phyloP scores from a whole-genome alignment of 1,139 yeast species.

The Yamadazyma songkhlaensis region DNA sequence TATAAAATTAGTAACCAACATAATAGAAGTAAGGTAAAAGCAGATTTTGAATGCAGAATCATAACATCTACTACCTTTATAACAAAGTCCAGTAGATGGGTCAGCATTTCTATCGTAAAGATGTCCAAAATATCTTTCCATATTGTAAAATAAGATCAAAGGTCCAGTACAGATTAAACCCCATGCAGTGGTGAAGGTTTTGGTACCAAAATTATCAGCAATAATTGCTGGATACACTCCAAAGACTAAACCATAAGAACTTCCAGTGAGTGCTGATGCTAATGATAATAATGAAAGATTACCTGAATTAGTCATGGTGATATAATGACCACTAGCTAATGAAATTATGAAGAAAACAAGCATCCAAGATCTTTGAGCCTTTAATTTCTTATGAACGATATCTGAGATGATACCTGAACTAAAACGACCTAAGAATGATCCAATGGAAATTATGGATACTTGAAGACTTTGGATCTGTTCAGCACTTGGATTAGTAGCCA shows the following conservation, averaged over 20 bases:
- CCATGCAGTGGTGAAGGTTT: constrained; percentile 43
- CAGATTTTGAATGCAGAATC: constrained; percentile 32
- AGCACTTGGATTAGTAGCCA: constrained; percentile 5
- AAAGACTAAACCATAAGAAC: constrained; percentile 39
- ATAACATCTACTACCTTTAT: constrained; percentile 37
- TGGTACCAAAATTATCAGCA: constrained; percentile 44
- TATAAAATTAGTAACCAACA: constrained; percentile 19
- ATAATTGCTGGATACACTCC: constrained; percentile 48
- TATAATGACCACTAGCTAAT: constrained; percentile 29
- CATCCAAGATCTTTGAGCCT: constrained; percentile 42
- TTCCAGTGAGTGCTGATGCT: constrained; percentile 35
- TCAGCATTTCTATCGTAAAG: constrained; percentile 37
- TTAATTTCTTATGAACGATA: constrained; percentile 28
- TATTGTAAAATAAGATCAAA: constrained; percentile 27
- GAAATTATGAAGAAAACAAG: constrained; percentile 27
- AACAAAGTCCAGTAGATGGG: constrained; percentile 30
- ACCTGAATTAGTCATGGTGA: constrained; percentile 28
- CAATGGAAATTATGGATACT: constrained; percentile 40
- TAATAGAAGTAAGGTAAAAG: constrained; percentile 22
- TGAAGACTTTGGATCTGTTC: constrained; percentile 44
- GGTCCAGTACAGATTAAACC: constrained; percentile 47
- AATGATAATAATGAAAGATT: constrained; percentile 25
- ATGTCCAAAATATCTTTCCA: constrained; percentile 40
- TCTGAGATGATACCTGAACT: constrained; percentile 40
- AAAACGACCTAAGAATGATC: constrained; percentile 41